Evolutionary conservation across 441 rosid genomes (phyloP), one percentile per base, ranked within the genome.

Genomic region (Populus hybrid): DNA sequence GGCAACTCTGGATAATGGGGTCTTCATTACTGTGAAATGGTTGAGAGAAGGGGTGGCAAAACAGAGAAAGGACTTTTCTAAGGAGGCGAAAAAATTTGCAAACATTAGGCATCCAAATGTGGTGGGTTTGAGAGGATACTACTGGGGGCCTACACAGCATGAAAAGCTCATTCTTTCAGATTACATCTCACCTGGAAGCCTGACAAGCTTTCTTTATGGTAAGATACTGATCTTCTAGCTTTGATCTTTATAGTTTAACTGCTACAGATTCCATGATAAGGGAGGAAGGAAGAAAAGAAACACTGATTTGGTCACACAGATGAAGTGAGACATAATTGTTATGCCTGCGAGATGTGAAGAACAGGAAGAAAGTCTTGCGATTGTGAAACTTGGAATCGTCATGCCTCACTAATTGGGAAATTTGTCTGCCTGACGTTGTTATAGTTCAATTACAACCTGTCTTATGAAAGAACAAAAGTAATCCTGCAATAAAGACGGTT

Each of bases 61-160:
- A 82, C 99, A 89, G 84, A 90, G 90, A 82, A 96, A 96, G 75
- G 98, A 94, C 76, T 96, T 96, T 80, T 89, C 95, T 12, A 96
- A 94, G 87, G 99, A 96, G 79, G 98, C 97, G 53, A 94, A 92
- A 83, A 96, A 94, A 69, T 94, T 96, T 85, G 90, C 99, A 0
- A 94, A 94, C 86, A 93, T 96, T 63, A 87, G 99, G 78, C 98
- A 96, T 83, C 99, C 99, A 40, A 96, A 96, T 82, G 99, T 96
- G 42, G 99, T 94, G 64, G 94, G 97, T 64, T 88, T 96, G 81
- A 84, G 93, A 84, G 99, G 99, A 18, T 96, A 96, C 88, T 96
- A 96, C 70, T 96, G 99, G 99, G 99, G 99, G 45, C 99, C 98
- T 7, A 94, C 97, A 20, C 98, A 92, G 80, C 99, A 96, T 64